These are phyloP conservation scores for Lobulomyces angularis DNA, from an alignment of 192 early-diverging fungal species.

Conservation along the genomic window DNA sequence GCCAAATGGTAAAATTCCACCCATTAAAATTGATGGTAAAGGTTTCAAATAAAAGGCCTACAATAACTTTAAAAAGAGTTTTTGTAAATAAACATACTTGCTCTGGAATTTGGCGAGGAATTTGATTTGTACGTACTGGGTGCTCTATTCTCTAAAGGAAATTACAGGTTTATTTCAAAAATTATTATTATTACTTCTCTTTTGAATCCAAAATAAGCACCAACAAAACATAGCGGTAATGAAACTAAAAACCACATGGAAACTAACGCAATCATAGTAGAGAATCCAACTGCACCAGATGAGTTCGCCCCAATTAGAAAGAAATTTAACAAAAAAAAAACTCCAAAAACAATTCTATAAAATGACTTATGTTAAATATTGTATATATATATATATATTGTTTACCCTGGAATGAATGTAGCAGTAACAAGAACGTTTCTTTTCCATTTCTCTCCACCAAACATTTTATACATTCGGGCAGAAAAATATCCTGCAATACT, in stretches of 20 bases:
- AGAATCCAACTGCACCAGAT: conserved; percentile 83
- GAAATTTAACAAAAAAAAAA: conserved; percentile 65
- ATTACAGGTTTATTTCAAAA: neutral
- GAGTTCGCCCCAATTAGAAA: conserved; percentile 78
- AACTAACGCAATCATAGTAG: conserved; percentile 66
- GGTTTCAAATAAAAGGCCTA: conserved; percentile 55
- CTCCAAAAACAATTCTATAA: conserved; percentile 32
- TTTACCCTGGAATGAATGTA: conserved; percentile 68
- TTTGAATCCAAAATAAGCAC: conserved; percentile 78
- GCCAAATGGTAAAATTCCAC: conserved; percentile 59
- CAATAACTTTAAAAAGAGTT: conserved; percentile 6
- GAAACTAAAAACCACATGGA: conserved; percentile 71
- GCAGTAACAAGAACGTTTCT: conserved; percentile 69
- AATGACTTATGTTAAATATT: neutral
- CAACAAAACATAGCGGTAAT: conserved; percentile 66
- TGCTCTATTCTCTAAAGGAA: conserved; percentile 53
- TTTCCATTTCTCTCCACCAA: conserved; percentile 79
- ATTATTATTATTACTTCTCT: too few relatives aligned
- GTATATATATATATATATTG: conserved; percentile 34
- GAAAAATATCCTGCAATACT: conserved; percentile 81
- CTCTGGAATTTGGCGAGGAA: conserved; percentile 81
- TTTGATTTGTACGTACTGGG: conserved; percentile 81
- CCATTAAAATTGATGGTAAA: conserved; percentile 43
- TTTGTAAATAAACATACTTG: conserved; percentile 25
- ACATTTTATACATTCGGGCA: conserved; percentile 84